Evolutionary conservation across 371 early-diverging fungal genomes (phyloP), one percentile per base, ranked within the genome.

Genomic region (Rhizomucor miehei): DNA sequence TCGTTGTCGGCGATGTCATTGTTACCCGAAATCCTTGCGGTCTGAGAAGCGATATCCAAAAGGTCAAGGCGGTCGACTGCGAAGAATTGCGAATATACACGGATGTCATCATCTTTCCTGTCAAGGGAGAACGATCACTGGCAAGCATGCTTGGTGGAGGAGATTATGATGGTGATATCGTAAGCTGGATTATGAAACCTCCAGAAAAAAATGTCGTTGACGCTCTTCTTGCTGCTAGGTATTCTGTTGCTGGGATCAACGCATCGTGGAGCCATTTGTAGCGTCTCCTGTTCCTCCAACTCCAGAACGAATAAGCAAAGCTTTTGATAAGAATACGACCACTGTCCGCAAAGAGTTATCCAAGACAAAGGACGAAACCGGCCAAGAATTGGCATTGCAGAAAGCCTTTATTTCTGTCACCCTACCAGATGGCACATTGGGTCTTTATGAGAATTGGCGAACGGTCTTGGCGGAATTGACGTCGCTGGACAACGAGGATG

Each of bases 81-180:
- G 41, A 60, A 10, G 59, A 53, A 2, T 43, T 79, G 11, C 48
- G 69, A 29, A 63, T 68, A 44, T 79, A 79, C 38, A 67, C 65
- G 16, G 77, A 79, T 60, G 40, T 79, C 10, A 56, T 73, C 19
- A 56, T 79, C 1, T 79, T 76, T 48, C 62, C 79, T 8, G 51
- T 63, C 12, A 64, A 71, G 37, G 73, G 71, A 2, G 50, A 60
- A n/a, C 54, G 65, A 9, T 74, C 79, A 16, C 47, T 79, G 14
- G 79, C 75, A 3, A 74, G 68, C 51, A 59, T 63, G 45, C 47
- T 79, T 4, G 63, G 69, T 57, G 79, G 79, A 25, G 79, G 79
- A 57, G 79, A 79, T 51, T 79, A 79, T 57, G 79, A 79, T 65
- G 79, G 79, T 46, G 79, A 79, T 60, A 66, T 71, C 44, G 77